Percentiles rank a stretch among this genome's conserved stretches.
These are phyloP conservation scores for Ormosia semicastrata DNA, from an alignment of 306 rosid species.

Conservation along the genomic window DNA sequence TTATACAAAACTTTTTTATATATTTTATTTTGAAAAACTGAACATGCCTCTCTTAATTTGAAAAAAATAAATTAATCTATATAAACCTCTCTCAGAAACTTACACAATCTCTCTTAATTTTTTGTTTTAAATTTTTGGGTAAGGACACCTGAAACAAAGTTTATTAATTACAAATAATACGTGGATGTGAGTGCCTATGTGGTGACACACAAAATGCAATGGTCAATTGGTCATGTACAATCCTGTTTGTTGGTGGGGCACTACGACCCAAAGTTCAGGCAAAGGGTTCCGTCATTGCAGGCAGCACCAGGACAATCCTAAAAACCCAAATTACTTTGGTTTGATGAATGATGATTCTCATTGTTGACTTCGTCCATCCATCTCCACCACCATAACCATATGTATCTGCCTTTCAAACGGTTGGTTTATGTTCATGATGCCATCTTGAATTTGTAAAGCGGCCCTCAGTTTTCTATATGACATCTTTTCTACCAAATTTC, in stretches of 20 bases:
- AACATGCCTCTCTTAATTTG: not conserved
- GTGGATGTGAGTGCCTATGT: not conserved
- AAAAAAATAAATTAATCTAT: too few species aligned
- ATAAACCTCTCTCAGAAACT: too few species aligned
- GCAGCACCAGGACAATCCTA: conserved; percentile 8
- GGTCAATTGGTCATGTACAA: not conserved
- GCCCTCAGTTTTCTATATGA: not conserved
- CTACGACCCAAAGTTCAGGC: conserved; percentile 15
- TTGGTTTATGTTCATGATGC: not conserved
- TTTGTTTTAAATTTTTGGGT: too few species aligned
- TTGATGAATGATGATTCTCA: not conserved
- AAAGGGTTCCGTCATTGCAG: conserved; percentile 11
- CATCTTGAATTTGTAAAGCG: not conserved
- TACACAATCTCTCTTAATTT: not conserved
- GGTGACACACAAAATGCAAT: not conserved
- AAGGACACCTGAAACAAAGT: not conserved
- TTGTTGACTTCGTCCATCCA: conserved; percentile 17
- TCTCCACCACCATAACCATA: not conserved
- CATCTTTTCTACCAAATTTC: not conserved
- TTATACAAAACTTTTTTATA: not conserved
- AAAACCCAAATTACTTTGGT: not conserved
- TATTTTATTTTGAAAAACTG: not conserved
- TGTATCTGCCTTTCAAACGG: not conserved
- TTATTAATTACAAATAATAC: too few species aligned
- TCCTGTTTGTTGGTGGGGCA: conserved; percentile 28